These are phyloP conservation scores for Chrysoporthe austroafricana DNA, from an alignment of 2,329 filamentous ascomycete genomes.

Conservation along the genomic window DNA sequence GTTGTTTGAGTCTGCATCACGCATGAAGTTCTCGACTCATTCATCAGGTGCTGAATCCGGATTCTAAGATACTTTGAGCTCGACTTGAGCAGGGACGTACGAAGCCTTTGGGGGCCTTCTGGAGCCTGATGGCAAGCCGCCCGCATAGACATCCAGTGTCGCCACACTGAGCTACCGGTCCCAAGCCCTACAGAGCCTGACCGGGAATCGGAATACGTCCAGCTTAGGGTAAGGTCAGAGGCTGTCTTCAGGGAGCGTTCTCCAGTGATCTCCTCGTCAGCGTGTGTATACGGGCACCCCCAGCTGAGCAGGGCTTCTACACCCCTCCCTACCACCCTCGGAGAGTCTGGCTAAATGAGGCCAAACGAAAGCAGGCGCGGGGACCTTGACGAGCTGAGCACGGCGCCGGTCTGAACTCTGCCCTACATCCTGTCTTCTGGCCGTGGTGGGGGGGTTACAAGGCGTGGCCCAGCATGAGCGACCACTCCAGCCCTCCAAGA, in stretches of 20 bases:
- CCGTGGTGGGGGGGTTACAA: neutral
- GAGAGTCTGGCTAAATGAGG: neutral
- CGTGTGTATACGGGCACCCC: conserved; percentile 9
- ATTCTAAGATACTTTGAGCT: neutral
- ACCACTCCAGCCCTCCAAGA: neutral
- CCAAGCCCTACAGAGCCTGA: neutral
- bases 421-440: neutral
- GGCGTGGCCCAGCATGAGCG: neutral
- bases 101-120: neutral
- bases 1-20: neutral
- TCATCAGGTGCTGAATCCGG: neutral
- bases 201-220: neutral
- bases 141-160: neutral
- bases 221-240: neutral
- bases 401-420: neutral
- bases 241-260: neutral
- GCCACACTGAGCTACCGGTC: neutral
- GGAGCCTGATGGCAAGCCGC: neutral
- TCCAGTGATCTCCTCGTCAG: neutral
- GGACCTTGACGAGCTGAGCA: neutral
- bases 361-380: neutral
- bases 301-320: conserved; percentile 11
- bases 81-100: neutral
- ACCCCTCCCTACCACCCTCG: conserved; percentile 1
- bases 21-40: neutral